phyloP scores from a whole-genome alignment of 2,329 filamentous ascomycete species.

The Thielaviopsis ethacetica region DNA sequence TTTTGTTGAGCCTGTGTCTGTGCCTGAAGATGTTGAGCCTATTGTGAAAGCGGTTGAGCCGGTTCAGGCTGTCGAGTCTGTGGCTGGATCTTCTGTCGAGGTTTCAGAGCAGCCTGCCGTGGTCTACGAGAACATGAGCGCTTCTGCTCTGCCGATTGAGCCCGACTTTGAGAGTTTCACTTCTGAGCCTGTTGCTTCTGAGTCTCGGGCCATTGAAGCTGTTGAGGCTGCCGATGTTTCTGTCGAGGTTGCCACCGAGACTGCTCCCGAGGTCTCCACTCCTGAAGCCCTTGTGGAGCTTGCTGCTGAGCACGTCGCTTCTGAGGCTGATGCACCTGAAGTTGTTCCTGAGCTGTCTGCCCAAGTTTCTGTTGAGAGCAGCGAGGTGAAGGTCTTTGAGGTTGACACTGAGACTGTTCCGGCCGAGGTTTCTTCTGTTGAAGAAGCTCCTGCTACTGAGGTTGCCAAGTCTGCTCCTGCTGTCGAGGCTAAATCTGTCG shows the following conservation, averaged over 20 bases:
- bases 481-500: not conserved
- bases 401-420: not conserved
- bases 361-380: not conserved
- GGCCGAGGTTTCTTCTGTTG: not conserved
- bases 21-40: not conserved
- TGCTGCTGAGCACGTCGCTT: not conserved
- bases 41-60: not conserved
- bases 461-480: not conserved
- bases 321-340: not conserved
- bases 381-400: not conserved
- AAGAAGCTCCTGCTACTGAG: not conserved
- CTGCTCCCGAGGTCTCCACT: not conserved
- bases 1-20: not conserved
- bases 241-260: not conserved
- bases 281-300: not conserved
- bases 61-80: not conserved
- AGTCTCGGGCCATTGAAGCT: not conserved
- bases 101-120: not conserved
- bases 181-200: not conserved
- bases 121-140: conserved; percentile 2
- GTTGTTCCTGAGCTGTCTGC: not conserved
- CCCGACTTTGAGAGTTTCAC: not conserved
- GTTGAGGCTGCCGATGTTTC: not conserved
- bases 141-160: not conserved
- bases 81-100: not conserved